phyloP scores from a whole-genome alignment of 495 filamentous ascomycete genomes.

The Platismatia glauca region DNA sequence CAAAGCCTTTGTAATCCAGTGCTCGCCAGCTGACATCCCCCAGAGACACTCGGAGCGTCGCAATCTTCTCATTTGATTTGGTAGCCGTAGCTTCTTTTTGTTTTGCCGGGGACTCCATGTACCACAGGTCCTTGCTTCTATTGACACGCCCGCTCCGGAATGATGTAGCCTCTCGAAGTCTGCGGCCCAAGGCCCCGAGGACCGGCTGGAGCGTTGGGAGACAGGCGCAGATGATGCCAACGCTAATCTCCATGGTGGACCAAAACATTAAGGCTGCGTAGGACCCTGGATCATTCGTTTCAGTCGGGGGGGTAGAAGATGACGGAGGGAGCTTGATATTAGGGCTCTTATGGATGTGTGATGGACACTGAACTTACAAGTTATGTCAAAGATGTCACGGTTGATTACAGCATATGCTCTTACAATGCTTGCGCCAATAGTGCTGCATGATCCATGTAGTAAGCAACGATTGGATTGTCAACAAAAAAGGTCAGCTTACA shows the following conservation, averaged over 20 bases:
- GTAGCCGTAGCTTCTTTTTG: neutral
- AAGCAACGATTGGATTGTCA: neutral
- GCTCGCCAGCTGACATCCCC: neutral
- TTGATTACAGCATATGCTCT: neutral
- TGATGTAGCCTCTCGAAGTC: neutral
- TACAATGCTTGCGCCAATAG: neutral
- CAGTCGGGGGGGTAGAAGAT: neutral
- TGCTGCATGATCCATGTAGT: neutral
- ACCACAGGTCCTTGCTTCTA: neutral
- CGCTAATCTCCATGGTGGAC: neutral
- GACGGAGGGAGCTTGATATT: neutral
- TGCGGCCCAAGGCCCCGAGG: neutral
- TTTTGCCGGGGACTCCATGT: neutral
- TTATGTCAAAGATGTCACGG: neutral
- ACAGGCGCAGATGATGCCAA: neutral
- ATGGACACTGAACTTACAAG: neutral
- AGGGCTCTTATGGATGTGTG: neutral
- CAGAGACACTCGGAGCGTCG: neutral
- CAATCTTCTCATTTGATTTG: neutral
- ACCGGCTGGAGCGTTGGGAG: neutral
- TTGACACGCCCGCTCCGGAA: neutral
- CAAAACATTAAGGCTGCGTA: neutral
- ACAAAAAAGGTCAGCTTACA: neutral
- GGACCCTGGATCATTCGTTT: neutral
- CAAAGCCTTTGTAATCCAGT: neutral